Percentiles rank a stretch among this genome's conserved stretches.
Evolutionary conservation across 306 rosid genomes (phyloP).

Genomic region (Castanopsis chinensis): DNA sequence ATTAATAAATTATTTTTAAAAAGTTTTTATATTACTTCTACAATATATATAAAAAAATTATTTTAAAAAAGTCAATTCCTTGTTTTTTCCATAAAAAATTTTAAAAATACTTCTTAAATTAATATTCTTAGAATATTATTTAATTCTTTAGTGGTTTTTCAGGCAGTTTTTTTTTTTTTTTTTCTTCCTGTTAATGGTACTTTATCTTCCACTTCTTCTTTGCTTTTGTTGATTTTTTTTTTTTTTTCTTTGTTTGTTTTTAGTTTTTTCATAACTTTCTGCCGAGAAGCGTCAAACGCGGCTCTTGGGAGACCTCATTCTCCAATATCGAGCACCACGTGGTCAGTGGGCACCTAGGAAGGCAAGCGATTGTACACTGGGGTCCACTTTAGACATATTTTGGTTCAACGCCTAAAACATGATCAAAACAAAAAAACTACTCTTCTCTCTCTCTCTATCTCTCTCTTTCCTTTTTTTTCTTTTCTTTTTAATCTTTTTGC

Average conservation of each 20-base stretch:
- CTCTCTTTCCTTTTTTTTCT: too few relatives aligned
- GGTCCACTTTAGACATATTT: constrained; percentile 37
- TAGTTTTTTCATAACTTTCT: not conserved
- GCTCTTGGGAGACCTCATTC: constrained; percentile 32
- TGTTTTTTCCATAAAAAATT: too few relatives aligned
- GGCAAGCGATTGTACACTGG: constrained; percentile 39
- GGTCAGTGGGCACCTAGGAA: constrained; percentile 52
- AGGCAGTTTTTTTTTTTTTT: not conserved
- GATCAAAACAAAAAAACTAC: constrained; percentile 4
- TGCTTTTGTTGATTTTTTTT: not conserved
- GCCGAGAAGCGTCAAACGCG: constrained; percentile 43
- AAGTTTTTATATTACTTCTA: too few relatives aligned
- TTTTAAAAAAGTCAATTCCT: too few relatives aligned
- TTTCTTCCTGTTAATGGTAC: not conserved
- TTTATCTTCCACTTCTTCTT: too few relatives aligned
- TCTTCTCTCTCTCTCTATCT: too few relatives aligned
- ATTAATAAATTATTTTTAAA: too few relatives aligned
- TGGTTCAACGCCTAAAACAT: constrained; percentile 45
- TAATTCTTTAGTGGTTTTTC: too few relatives aligned
- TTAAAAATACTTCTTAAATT: too few relatives aligned
- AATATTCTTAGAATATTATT: too few relatives aligned
- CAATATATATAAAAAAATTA: too few relatives aligned
- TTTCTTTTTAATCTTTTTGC: too few relatives aligned
- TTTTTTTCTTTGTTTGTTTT: not conserved
- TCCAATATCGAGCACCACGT: constrained; percentile 69